Base-by-base conservation (phyloP, 805 yeast species). In the Clavispora fructus region DNA sequence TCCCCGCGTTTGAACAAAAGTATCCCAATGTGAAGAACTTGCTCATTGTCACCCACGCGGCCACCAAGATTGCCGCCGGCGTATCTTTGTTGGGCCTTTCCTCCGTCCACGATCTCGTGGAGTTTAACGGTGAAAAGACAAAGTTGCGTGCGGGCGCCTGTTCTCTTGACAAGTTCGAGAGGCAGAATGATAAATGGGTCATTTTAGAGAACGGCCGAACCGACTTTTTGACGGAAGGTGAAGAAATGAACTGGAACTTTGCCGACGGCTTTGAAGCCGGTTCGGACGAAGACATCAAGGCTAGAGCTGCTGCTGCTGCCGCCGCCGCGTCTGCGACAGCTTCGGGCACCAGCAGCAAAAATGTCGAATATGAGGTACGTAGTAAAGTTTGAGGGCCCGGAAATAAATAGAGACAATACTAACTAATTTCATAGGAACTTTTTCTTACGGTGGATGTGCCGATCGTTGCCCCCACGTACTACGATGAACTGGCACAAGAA, bases 201-300 rank as follows among this genome's bases (percentile, higher is more conserved):
- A 60, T 84, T 44, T 70, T 70, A 16, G 73, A 77, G 75, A 87
- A 87, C 60, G 97, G 97, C 5, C 75, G 80, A 51, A 79, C 88
- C 7, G 81, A 77, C 39, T 90, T 84, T 56, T 69, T 92, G 50
- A 62, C 77, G 7, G 65, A 74, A 7, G 98, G 98, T 7, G 94
- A 91, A 57, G 97, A 90, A 63, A 88, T 89, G 95, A 83, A 87
- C 60, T 91, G 97, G 97, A 80, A 83, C 56, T 92, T 90, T 69
- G 79, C 78, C 57, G 73, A 64, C 46, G 80, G 79, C 16, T 83
- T 79, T 54, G 96, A 88, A 67, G 96, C 97, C 6, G 97, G 97
- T 10, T 86, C 95, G 3, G 88, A 83, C 52, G 95, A 85, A 42
- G 97, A 90, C 63, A 80, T 89, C 44, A 79, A 77, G 53, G 77